Evolutionary conservation across 768 basidiomycete species (phyloP).

Genomic region (Hericium coralloides): DNA sequence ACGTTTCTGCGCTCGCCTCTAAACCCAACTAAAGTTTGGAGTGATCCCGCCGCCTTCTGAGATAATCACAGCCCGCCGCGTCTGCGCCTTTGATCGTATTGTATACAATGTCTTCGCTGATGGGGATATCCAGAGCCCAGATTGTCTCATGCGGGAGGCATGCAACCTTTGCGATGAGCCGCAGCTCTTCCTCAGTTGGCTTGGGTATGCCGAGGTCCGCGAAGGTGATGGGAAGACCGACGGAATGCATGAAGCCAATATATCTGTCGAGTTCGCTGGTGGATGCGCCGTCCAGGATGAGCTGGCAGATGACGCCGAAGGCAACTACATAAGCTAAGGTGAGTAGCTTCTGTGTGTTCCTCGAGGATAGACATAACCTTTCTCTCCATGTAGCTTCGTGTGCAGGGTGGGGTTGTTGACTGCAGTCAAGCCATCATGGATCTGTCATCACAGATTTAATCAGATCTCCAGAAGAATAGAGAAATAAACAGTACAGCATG

Average conservation of each 20-base stretch:
- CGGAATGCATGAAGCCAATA: slow-evolving; percentile 22
- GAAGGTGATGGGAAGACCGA: slow-evolving; percentile 22
- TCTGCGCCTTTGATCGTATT: slow-evolving; percentile 22
- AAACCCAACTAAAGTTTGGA: too few species aligned
- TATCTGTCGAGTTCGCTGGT: slow-evolving; percentile 20
- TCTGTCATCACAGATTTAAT: not conserved
- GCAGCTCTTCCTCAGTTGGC: slow-evolving; percentile 20
- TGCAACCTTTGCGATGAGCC: slow-evolving; percentile 19
- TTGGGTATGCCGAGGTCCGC: slow-evolving; percentile 20
- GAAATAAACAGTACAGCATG: slow-evolving; percentile 16
- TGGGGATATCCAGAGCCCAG: slow-evolving; percentile 22
- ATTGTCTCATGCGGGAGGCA: slow-evolving; percentile 21
- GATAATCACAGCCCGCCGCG: slow-evolving; percentile 17
- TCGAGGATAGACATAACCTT: not conserved
- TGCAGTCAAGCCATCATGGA: not conserved
- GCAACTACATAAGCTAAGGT: slow-evolving; percentile 14
- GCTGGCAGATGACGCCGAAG: slow-evolving; percentile 23
- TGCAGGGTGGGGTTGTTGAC: not conserved
- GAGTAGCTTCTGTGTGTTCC: not conserved
- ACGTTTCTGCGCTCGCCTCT: too few species aligned
- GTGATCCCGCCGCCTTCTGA: not conserved
- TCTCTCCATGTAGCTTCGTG: not conserved
- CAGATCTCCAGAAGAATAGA: too few species aligned
- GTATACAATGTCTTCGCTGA: slow-evolving; percentile 20
- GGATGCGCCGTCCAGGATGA: slow-evolving; percentile 19